Base-by-base conservation (phyloP, 495 filamentous ascomycete genomes). In the Xanthoparmelia taractica region DNA sequence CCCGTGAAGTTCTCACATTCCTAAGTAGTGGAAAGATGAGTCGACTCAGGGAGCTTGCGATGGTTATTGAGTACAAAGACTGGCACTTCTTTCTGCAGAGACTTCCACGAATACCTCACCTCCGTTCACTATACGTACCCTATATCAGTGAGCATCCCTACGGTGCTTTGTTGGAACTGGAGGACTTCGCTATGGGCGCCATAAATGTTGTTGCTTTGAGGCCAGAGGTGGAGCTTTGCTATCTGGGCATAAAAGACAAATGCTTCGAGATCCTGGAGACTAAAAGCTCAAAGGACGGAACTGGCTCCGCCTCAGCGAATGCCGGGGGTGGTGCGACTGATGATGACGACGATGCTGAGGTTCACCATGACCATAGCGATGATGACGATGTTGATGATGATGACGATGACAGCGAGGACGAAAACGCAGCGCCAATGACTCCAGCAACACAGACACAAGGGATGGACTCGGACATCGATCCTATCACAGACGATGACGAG, bases 41-140 rank as follows among this genome's bases (percentile, higher is more conserved):
- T 7, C 84, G 81, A 60, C 72, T 96, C 43, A 80, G 81, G 52
- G 92, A 96, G 70, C 74, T 96, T 15, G 86, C 87, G 6, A 85
- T 92, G 68, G 82, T 84, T 5, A 80, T 96, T 57, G 84, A 91
- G 61, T 91, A 87, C 72, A 87, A 82, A 63, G 90, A 96, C 69
- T 97, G 92, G 92, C 93, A 97, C 77, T 87, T 82, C 65, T 91
- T 97, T 78, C 81, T 97, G 8, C 91, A 91, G 67, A 80, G 86
- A 59, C 82, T 97, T 23, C 91, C 90, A 3, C 80, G 85, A 37
- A 79, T 96, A 59, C 80, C 87, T 4, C 84, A 89, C 60, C 81
- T 97, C 36, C 86, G 85, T 5, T 86, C 89, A 1, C 78, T 96
- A 8, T 86, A 96, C 68, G 83, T 97, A 33, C 84, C 89, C 3